Evolutionary conservation across 805 yeast genomes (phyloP).

Genomic region (Candida awuae): DNA sequence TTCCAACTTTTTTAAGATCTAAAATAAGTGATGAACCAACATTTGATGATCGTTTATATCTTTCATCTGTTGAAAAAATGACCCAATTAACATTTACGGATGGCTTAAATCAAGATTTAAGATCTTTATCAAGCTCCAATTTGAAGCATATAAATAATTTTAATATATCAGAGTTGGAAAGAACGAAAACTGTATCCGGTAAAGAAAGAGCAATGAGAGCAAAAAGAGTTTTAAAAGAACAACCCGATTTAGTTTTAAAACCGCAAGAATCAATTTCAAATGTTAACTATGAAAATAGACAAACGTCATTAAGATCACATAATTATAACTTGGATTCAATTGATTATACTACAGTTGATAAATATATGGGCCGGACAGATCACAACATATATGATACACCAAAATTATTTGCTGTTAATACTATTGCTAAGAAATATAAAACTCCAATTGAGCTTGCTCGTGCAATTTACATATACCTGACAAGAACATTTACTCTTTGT

Average conservation of each 20-base stretch:
- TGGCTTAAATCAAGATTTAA: neutral
- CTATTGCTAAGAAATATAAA: conserved; percentile 46
- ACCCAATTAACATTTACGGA: conserved; percentile 4
- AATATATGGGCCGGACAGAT: conserved; percentile 30
- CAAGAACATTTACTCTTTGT: conserved; percentile 47
- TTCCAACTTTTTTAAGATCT: conserved; percentile 36
- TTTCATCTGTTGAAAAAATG: conserved; percentile 14
- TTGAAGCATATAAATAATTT: neutral
- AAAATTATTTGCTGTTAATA: conserved; percentile 34
- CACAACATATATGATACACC: conserved; percentile 31
- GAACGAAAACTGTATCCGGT: conserved; percentile 62
- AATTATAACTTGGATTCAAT: conserved; percentile 18
- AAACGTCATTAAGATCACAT: conserved; percentile 4
- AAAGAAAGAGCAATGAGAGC: conserved; percentile 67
- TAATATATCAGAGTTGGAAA: conserved; percentile 48
- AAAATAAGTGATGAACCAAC: conserved; percentile 24
- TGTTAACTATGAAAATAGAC: conserved; percentile 41
- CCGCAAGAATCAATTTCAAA: conserved; percentile 44
- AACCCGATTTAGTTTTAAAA: conserved; percentile 55
- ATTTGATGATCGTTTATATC: conserved; percentile 28
- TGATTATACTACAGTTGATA: conserved; percentile 36
- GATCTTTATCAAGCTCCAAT: neutral
- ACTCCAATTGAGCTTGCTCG: conserved; percentile 53
- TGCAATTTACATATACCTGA: conserved; percentile 55
- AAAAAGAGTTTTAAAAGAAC: conserved; percentile 49